Conservation (phyloP, 257 asterid species). For the Craterostigma plantagineum region DNA sequence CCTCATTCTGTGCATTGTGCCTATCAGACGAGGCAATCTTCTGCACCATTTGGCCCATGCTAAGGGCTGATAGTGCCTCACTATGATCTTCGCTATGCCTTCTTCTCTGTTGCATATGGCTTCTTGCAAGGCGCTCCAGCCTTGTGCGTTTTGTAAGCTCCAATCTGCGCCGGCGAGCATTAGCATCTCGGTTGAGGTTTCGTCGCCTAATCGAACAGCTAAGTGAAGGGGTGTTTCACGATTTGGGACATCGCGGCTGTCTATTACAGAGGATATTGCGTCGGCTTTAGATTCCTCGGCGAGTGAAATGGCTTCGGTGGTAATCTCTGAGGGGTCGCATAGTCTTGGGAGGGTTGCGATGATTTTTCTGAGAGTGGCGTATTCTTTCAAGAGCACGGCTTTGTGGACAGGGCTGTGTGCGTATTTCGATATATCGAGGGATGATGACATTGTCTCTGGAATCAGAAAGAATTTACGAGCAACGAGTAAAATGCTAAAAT, state of each 20-base stretch:
- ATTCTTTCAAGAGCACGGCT: constrained; percentile 68
- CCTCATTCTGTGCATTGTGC: constrained; percentile 82
- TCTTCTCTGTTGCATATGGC: constrained; percentile 84
- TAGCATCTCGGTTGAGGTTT: constrained; percentile 69
- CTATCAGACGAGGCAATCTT: constrained; percentile 78
- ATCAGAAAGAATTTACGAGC: too few species aligned
- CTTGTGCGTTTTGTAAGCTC: constrained; percentile 94
- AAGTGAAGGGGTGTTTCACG: constrained; percentile 84
- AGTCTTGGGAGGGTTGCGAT: constrained; percentile 55
- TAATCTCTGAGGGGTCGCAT: constrained; percentile 56
- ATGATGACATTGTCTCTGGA: too few species aligned
- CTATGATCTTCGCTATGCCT: constrained; percentile 72
- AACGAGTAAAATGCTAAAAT: too few species aligned
- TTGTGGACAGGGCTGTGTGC: constrained; percentile 79
- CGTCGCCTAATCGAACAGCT: constrained; percentile 82
- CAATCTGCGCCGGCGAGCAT: constrained; percentile 98
- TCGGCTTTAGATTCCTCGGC: constrained; percentile 84
- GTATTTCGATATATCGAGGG: constrained; percentile 47
- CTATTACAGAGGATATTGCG: constrained; percentile 54
- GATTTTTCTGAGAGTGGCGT: constrained; percentile 49
- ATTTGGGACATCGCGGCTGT: constrained; percentile 83
- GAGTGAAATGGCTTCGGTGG: constrained; percentile 42
- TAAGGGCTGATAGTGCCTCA: constrained; percentile 78
- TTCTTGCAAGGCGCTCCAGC: constrained; percentile 98
- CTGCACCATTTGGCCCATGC: constrained; percentile 99